Base-by-base conservation (phyloP, 2,329 filamentous ascomycete genomes). In the Aspergillus sp. region DNA sequence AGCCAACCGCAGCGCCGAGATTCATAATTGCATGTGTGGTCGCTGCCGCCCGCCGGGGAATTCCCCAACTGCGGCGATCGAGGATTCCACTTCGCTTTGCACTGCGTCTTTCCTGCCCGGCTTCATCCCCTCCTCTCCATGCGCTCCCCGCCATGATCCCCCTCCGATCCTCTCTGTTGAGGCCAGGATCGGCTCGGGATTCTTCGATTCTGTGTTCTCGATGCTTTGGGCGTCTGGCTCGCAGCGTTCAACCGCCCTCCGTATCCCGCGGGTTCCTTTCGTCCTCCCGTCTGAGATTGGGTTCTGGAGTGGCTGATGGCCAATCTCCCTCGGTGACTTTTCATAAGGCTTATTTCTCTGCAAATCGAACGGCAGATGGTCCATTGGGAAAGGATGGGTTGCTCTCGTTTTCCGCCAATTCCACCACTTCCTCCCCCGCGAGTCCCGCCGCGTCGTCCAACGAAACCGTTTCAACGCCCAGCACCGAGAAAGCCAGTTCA, bases 291-390 rank as follows among this genome's bases (percentile, higher is more conserved):
- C 52, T 61, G 33, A 60, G 54, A 34, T 65, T 57, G 19, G 19
- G 19, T 19, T 19, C 19, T 28, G 56, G 57, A 36, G 50, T 54
- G 46, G 51, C 59, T 37, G 57, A 58, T 38, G 47, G 54, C 27
- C 58, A 59, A 38, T 46, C 56, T 5, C 39, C 58, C 12, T 57
- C 60, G 1, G 49, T 57, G 8, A 42, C 56, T 8, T 46, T 69
- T 9, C 56, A 66, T 33, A 67, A 64, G 49, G 54, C 65, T 19
- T 70, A 69, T 50, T 70, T 70, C 43, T 67, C 63, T n/a, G 54
- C 64, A 8, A 61, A 68, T 53, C 52, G 58, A 19, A 42, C 56
- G 1, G 51, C 50, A 4, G 56, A 54, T 35, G 40, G 45, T 5
- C 36, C 53, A 7, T 40, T 48, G 2, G 43, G 39, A 3, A 62